Evolutionary conservation across 768 basidiomycete genomes (phyloP).

Genomic region (Mycena rebaudengoi): DNA sequence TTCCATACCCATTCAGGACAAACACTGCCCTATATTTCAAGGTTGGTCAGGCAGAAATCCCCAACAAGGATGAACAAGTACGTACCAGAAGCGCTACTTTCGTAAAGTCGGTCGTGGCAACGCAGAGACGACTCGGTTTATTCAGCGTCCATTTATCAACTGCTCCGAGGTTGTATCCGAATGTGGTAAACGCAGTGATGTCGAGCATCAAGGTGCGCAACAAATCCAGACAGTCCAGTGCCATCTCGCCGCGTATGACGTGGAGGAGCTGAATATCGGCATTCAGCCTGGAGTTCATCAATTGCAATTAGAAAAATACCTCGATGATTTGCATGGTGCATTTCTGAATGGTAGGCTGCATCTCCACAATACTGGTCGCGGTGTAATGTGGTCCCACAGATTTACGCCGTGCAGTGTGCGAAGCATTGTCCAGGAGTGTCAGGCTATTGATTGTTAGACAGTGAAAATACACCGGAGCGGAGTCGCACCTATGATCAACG

Average conservation of each 20-base stretch:
- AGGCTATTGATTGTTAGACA: constrained; percentile 56
- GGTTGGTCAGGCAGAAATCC: background rate
- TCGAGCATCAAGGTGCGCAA: constrained; percentile 2
- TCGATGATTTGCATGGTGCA: constrained; percentile 66
- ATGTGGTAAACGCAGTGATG: background rate
- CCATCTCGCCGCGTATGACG: background rate
- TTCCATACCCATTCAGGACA: no score
- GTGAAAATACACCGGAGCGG: constrained; percentile 48
- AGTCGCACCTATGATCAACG: constrained; percentile 80
- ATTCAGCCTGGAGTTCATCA: background rate
- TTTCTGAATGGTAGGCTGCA: constrained; percentile 75
- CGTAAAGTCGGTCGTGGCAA: background rate
- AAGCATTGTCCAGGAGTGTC: constrained; percentile 78
- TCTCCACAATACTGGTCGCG: constrained; percentile 65
- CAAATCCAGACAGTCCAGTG: background rate
- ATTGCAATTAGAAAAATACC: constrained; percentile 47
- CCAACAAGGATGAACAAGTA: background rate
- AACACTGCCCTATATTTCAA: constrained; percentile 35
- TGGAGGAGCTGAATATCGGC: background rate
- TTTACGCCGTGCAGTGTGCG: constrained; percentile 73
- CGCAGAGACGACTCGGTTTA: background rate
- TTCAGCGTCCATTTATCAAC: background rate
- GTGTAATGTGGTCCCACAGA: constrained; percentile 76
- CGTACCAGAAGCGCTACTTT: background rate
- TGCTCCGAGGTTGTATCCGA: background rate